These are phyloP conservation scores for Coemansia aciculifera DNA, from an alignment of 192 early-diverging fungal species.

Conservation along the genomic window DNA sequence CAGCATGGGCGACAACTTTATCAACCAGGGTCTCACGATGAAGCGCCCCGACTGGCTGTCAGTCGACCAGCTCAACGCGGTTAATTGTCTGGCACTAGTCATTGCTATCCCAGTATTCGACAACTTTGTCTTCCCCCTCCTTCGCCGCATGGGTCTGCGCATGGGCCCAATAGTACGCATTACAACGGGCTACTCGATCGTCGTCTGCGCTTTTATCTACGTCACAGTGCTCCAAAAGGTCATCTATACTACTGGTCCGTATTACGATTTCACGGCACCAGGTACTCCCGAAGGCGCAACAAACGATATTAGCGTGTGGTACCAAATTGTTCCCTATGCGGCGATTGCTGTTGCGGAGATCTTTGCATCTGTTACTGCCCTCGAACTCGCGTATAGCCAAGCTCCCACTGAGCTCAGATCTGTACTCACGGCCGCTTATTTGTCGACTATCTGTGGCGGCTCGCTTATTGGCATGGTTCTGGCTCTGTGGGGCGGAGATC, in stretches of 20 bases:
- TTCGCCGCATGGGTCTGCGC: constrained; percentile 55
- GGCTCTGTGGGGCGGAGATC: constrained; percentile 55
- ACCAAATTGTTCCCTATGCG: constrained; percentile 60
- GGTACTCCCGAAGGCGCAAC: constrained; percentile 7
- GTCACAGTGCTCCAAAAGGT: constrained; percentile 61
- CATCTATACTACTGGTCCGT: constrained; percentile 60
- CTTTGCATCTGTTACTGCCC: constrained; percentile 67
- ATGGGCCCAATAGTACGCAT: constrained; percentile 67
- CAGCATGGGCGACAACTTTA: constrained; percentile 65
- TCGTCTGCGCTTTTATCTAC: constrained; percentile 60
- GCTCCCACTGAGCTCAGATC: constrained; percentile 65
- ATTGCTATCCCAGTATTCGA: constrained; percentile 72
- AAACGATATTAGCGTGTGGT: constrained; percentile 61
- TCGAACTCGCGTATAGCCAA: constrained; percentile 68
- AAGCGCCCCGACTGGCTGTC: constrained; percentile 54
- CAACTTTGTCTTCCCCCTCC: constrained; percentile 59
- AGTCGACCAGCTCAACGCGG: constrained; percentile 67
- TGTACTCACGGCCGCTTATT: constrained; percentile 65
- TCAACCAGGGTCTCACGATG: constrained; percentile 63
- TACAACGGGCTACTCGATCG: constrained; percentile 65
- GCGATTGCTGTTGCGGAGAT: constrained; percentile 65
- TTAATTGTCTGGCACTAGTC: constrained; percentile 67
- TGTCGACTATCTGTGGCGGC: constrained; percentile 60
- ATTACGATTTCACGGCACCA: constrained; percentile 51
- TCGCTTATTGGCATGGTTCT: constrained; percentile 48